phyloP scores from a whole-genome alignment of 2,329 filamentous ascomycete genomes.

The Ophiocordyceps australis region DNA sequence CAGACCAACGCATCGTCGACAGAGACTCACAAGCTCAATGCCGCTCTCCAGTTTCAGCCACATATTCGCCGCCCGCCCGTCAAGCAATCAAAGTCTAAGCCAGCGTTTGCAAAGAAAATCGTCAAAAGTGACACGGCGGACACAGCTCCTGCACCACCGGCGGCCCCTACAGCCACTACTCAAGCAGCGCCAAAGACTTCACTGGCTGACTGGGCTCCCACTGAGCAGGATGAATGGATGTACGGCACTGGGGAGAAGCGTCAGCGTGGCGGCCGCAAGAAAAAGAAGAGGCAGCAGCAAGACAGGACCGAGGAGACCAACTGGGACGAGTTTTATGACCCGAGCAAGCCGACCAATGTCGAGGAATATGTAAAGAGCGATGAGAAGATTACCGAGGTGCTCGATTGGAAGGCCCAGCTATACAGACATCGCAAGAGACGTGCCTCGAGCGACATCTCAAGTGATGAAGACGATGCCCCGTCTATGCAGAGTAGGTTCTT shows the following conservation, averaged over 20 bases:
- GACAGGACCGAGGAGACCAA: conserved; percentile 44
- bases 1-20: conserved; percentile 25
- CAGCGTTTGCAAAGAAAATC: conserved; percentile 30
- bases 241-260: conserved; percentile 46
- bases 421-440: conserved; percentile 47
- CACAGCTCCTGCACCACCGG: conserved; percentile 9
- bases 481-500: conserved; percentile 14
- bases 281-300: conserved; percentile 53
- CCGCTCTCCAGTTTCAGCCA: conserved; percentile 68
- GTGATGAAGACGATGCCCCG: conserved; percentile 17
- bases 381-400: conserved; percentile 61
- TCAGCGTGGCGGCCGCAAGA: conserved; percentile 61
- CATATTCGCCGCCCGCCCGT: conserved; percentile 53
- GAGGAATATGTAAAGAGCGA: conserved; percentile 74
- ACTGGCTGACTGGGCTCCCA: conserved; percentile 64
- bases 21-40: conserved; percentile 40
- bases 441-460: conserved; percentile 17
- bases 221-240: conserved; percentile 65
- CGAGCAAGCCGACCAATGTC: conserved; percentile 62
- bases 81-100: conserved; percentile 41
- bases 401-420: conserved; percentile 70
- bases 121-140: conserved; percentile 12
- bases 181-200: conserved; percentile 52
- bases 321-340: conserved; percentile 88
- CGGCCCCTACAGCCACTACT: conserved; percentile 9